Evolutionary conservation across 176 grass and related monocot genomes (phyloP).

Genomic region (Musa itinerans): DNA sequence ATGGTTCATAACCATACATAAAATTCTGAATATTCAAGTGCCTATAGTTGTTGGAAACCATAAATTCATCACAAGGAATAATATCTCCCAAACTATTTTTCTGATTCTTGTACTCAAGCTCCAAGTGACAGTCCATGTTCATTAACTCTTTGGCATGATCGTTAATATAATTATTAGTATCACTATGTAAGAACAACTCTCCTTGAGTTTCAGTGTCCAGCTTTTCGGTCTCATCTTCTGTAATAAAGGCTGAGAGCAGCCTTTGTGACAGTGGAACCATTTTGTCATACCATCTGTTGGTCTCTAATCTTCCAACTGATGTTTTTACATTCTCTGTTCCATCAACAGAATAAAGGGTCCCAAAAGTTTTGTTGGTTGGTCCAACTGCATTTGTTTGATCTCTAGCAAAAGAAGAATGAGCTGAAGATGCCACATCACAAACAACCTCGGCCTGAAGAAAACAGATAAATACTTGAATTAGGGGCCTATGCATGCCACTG

Average conservation of each 20-base stretch:
- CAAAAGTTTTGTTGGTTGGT: constrained; percentile 22
- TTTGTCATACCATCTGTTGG: constrained; percentile 42
- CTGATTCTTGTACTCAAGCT: constrained; percentile 31
- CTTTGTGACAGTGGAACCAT: constrained; percentile 56
- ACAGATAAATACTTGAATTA: neutral
- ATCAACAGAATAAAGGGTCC: constrained; percentile 15
- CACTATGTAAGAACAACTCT: constrained; percentile 28
- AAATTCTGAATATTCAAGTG: constrained; percentile 32
- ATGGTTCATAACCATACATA: constrained; percentile 31
- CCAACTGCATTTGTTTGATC: constrained; percentile 31
- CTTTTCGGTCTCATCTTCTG: constrained; percentile 49
- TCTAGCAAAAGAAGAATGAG: constrained; percentile 29
- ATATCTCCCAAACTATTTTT: constrained; percentile 32
- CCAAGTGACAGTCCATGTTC: constrained; percentile 31
- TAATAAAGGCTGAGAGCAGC: constrained; percentile 74
- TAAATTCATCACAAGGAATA: constrained; percentile 44
- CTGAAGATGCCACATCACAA: constrained; percentile 27
- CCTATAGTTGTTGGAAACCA: constrained; percentile 41
- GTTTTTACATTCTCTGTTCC: neutral
- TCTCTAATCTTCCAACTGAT: constrained; percentile 24
- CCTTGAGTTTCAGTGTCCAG: constrained; percentile 27
- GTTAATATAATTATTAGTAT: constrained; percentile 26
- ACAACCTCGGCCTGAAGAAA: constrained; percentile 35
- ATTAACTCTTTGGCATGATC: constrained; percentile 33
- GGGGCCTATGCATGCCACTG: neutral